phyloP scores from a whole-genome alignment of 345 rosid species.

The Acer saccharum region DNA sequence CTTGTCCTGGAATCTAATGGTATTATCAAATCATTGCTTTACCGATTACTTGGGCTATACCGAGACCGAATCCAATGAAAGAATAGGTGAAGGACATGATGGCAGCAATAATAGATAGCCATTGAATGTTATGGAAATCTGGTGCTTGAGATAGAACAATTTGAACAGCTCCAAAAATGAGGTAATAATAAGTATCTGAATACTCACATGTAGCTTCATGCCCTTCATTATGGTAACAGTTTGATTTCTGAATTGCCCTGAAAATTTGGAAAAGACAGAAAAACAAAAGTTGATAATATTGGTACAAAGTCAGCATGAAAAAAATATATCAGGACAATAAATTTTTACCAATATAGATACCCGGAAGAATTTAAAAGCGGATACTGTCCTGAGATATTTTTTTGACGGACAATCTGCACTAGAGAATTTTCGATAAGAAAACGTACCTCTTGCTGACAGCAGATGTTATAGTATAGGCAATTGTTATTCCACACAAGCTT shows the following conservation, averaged over 20 bases:
- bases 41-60: slow-evolving; percentile 47
- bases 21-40: background rate
- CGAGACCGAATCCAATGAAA: slow-evolving; percentile 53
- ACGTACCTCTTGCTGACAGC: slow-evolving; percentile 52
- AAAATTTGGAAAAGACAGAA: too few species aligned
- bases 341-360: too few species aligned
- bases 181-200: slow-evolving; percentile 38
- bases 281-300: too few species aligned
- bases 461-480: slow-evolving; percentile 53
- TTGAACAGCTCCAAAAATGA: slow-evolving; percentile 53
- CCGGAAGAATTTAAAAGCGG: too few species aligned
- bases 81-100: slow-evolving; percentile 60
- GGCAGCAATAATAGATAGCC: slow-evolving; percentile 59
- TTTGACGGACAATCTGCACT: background rate
- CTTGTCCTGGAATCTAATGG: background rate
- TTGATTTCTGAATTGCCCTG: slow-evolving; percentile 54
- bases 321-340: too few species aligned
- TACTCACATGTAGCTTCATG: slow-evolving; percentile 42
- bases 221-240: slow-evolving; percentile 53
- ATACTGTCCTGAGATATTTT: background rate
- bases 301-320: too few species aligned
- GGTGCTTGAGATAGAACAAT: slow-evolving; percentile 54
- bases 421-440: background rate
- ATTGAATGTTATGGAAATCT: slow-evolving; percentile 50
- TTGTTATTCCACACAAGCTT: slow-evolving; percentile 43